Conservation (phyloP, 2,329 filamentous ascomycete genomes). For the Aspergillus ustus region DNA sequence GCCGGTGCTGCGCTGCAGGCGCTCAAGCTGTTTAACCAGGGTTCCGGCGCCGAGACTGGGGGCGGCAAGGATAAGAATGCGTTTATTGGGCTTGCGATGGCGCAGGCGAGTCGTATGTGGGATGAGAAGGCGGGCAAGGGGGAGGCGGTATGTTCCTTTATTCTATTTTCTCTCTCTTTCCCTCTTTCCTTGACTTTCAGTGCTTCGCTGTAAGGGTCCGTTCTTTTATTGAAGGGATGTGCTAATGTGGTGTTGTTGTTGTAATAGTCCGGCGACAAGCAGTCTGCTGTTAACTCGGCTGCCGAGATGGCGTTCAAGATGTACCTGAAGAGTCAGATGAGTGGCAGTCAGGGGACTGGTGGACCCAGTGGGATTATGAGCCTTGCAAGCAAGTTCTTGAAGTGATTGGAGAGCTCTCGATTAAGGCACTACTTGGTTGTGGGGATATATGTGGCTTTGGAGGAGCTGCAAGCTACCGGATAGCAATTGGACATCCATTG, state of each 20-base stretch:
- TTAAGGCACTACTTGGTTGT: constrained; percentile 22
- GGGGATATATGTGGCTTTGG: background rate
- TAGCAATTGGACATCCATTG: too few species aligned
- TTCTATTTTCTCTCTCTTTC: constrained; percentile 6
- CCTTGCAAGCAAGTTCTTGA: constrained; percentile 65
- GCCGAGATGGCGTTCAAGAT: constrained; percentile 89
- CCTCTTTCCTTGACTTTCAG: too few species aligned
- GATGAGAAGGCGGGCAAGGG: constrained; percentile 63
- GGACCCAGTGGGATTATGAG: constrained; percentile 58
- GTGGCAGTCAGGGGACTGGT: constrained; percentile 52
- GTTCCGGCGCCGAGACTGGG: constrained; percentile 39
- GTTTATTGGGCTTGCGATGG: constrained; percentile 86
- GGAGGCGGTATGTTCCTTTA: constrained; percentile 52
- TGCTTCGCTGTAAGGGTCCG: background rate
- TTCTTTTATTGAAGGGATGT: background rate
- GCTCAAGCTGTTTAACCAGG: constrained; percentile 74
- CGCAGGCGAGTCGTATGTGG: constrained; percentile 79
- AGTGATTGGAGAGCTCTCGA: constrained; percentile 17
- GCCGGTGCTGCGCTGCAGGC: constrained; percentile 59
- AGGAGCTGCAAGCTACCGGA: background rate
- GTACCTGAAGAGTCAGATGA: constrained; percentile 78
- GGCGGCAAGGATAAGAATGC: constrained; percentile 67
- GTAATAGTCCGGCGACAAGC: constrained; percentile 67
- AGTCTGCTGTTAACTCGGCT: constrained; percentile 77
- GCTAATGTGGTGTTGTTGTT: background rate